Base-by-base conservation (phyloP, 768 basidiomycete species). In the Termitomyces sp. region DNA sequence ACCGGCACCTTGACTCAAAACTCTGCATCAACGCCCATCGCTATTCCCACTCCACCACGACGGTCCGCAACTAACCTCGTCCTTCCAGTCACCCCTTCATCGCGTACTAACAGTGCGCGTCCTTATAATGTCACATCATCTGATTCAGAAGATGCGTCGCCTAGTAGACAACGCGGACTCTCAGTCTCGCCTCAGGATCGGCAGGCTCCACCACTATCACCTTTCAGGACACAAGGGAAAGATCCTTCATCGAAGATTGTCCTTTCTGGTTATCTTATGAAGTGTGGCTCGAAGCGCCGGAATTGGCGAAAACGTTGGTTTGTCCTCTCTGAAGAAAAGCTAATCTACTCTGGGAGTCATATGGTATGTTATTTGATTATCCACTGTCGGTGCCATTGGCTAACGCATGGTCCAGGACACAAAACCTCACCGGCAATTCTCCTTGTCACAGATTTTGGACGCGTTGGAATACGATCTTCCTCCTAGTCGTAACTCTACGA, bases 271-370 rank as follows among this genome's bases (percentile, higher is more conserved):
- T 99, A 98, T 72, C 78, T 99, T 61, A 94, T 95, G 91, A 98
- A 98, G 69, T 95, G 93, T 71, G 95, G 93, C 30, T 88, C 88
- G 47, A 93, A 95, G 65, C 84, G 96, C 68, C 88, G 91, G 66
- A 92, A 86, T 64, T 99, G 97, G 97, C 82, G 94, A 58, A 98
- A 99, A 74, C 77, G 97, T 32, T 98, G 95, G 96, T 98, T 99
- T 67, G 87, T 92, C 40, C 77, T 99, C n/a, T 93, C 88, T 41
- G 86, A 87, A 41, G 92, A 94, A 67, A 90, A 87, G 68, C 75
- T 99, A 55, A 75, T 93, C 38, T 99, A 99, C 75, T 88, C 86
- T 10, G 86, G 86, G 51, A 95, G 89, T 70, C 97, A 99, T 76
- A 98, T 98, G 95, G 95, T 96, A 68, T 62, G 87, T 79, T 44